Evolutionary conservation across 495 filamentous ascomycete genomes (phyloP), one percentile per base, ranked within the genome.

Genomic region (Penicilliopsis zonata): DNA sequence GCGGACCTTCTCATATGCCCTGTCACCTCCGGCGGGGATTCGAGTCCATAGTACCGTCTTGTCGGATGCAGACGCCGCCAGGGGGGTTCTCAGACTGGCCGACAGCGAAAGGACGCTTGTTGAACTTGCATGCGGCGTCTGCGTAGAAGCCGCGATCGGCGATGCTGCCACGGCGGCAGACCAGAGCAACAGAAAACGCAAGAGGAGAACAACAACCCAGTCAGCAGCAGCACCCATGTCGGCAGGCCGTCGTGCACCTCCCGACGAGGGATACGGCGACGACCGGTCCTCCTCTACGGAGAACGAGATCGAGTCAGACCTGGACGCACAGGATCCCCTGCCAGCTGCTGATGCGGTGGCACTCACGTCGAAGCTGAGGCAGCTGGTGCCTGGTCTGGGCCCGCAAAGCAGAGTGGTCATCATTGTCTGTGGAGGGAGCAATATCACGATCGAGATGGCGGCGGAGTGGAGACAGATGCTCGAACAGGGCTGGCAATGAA

Each of bases 111-210:
- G 79, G 20, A 52, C 88, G 39, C 55, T 88, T 21, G 80, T 94
- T 5, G 90, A 94, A 54, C 61, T 78, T 40, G 74, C 82, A 13
- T 88, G 90, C 47, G 87, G 86, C 0, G 85, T 87, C 14, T 81
- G 74, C 38, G 42, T 83, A 5, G 78, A 80, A 29, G 63, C 67
- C 14, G 71, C 56, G n/a, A 49, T 66, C 27, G 61, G 59, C 34
- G 52, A 56, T 37, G 49, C 49, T 9, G 35, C 35, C 5, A 38
- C 39, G 7, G 42, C 46, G 6, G 29, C 31, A 10, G 44, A 38
- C 17, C 47, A 46, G 38, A 41, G 38, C 26, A 21, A 34, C 31
- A 52, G 50, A 35, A 62, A 59, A 52, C 49, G 56, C n/a, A 63
- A 60, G 51, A 49, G 47, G 17, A 21, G 12, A 5, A 52, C 45